A percentile compares a stretch with the other conserved stretches of the same genome.
These are phyloP conservation scores for Canavalia gladiata DNA, from an alignment of 306 rosid species.

Conservation along the genomic window DNA sequence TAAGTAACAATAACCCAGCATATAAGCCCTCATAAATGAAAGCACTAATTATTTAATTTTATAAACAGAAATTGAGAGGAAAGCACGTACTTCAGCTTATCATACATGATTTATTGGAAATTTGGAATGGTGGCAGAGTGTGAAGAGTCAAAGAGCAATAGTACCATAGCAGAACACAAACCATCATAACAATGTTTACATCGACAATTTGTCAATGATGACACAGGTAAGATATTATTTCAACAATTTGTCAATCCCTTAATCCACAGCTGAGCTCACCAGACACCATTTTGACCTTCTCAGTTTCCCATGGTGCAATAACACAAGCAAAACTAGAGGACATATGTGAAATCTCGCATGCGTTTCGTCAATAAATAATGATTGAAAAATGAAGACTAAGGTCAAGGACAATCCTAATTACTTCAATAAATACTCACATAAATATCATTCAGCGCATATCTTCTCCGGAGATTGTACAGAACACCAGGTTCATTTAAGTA, in stretches of 20 bases:
- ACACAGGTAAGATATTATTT: background rate
- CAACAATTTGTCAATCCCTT: constrained; percentile 23
- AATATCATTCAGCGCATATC: constrained; percentile 94
- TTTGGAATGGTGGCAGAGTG: background rate
- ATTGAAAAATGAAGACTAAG: constrained; percentile 10
- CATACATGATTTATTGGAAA: background rate
- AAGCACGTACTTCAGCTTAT: constrained; percentile 12
- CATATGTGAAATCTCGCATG: background rate
- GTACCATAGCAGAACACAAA: background rate
- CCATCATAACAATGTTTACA: constrained; percentile 4
- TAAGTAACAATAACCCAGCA: constrained; percentile 14
- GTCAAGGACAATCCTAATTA: constrained; percentile 1
- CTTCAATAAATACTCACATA: constrained; percentile 65
- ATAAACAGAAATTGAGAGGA: constrained; percentile 25
- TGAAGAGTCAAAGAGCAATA: constrained; percentile 1
- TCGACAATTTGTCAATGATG: background rate
- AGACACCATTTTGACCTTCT: background rate
- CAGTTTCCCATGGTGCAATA: constrained; percentile 20
- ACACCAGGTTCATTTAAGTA: constrained; percentile 99
- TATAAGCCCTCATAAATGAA: constrained; percentile 27
- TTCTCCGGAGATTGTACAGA: constrained; percentile 85
- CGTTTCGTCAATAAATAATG: constrained; percentile 6
- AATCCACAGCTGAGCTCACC: constrained; percentile 1
- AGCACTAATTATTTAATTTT: constrained; percentile 26
- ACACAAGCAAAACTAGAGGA: background rate